A percentile compares a stretch with the other conserved stretches of the same genome.
Conservation (phyloP, 805 yeast genomes). For the Diddensiella transvaalensis region DNA sequence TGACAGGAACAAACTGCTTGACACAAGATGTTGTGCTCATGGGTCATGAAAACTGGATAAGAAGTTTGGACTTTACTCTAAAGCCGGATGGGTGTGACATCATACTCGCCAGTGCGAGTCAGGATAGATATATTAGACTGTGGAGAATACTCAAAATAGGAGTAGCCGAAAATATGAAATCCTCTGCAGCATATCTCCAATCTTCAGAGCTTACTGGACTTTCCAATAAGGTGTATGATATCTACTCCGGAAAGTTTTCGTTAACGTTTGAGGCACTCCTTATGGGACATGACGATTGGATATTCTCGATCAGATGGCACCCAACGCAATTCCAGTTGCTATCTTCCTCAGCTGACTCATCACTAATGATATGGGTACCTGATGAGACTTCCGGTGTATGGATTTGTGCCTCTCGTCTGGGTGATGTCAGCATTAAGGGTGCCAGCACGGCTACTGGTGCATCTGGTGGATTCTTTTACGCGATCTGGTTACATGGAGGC, state of each 20-base stretch:
- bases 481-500: constrained; percentile 60
- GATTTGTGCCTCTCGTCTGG: constrained; percentile 76
- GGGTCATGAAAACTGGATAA: constrained; percentile 98
- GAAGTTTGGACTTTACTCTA: constrained; percentile 57
- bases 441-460: constrained; percentile 99
- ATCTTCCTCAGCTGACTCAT: constrained; percentile 90
- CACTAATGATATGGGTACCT: constrained; percentile 91
- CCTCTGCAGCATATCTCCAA: constrained; percentile 43
- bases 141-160: constrained; percentile 64
- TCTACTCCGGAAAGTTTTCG: constrained; percentile 42
- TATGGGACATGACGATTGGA: constrained; percentile 99
- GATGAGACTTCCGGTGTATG: constrained; percentile 84
- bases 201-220: constrained; percentile 47
- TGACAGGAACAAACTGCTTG: constrained; percentile 37
- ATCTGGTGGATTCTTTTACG: constrained; percentile 66
- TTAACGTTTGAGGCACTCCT: constrained; percentile 86
- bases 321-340: constrained; percentile 57
- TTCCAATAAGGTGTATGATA: constrained; percentile 70
- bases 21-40: constrained; percentile 51
- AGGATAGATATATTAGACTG: constrained; percentile 84
- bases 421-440: constrained; percentile 92
- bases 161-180: constrained; percentile 23
- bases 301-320: constrained; percentile 81
- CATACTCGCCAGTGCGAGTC: constrained; percentile 83
- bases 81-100: constrained; percentile 39